Evolutionary conservation across 257 asterid species (phyloP), one percentile per base, ranked within the genome.

Genomic region (Primulina tabacum): DNA sequence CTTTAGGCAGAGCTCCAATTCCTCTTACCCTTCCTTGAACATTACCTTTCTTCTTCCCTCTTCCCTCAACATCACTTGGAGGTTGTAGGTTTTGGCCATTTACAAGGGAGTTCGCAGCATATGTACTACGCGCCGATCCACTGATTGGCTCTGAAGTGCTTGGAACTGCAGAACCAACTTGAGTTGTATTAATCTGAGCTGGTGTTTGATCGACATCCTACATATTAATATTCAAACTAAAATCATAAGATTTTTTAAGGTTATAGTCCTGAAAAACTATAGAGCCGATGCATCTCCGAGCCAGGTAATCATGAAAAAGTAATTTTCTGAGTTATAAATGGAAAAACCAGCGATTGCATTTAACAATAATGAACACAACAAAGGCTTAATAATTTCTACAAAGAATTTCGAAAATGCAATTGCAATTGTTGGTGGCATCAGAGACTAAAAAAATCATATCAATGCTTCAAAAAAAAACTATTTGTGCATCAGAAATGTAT

Each of bases 21-120:
- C 94, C 96, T 59, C 79, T 86, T 64, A 84, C 91, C 77, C 84
- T 85, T 67, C 96, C 96, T 58, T 89, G 95, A 75, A 78, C 69
- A 65, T 62, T 69, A 70, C 65, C 61, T 76, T 88, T 89, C 83
- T 85, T 92, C 83, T 80, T 89, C 58, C 72, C 90, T 79, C 88
- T 79, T 73, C 88, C 90, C 65, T 80, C 92, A 26, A 73, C 73
- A 21, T 83, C 86, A 2, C 50, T 65, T 29, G 84, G 61, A 78
- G 78, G 56, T 69, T 67, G 87, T 76, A 76, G 84, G 80, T 69
- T 83, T 71, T 72, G 83, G 59, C 84, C 88, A 68, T 78, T 80
- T 68, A 72, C 28, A 6, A 57, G 24, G 0, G 82, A 62, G 73
- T 74, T 75, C 56, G 71, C 84, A 69, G 80, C 52, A 58, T 74